Evolutionary conservation across 164 flowering plant genomes (phyloP), one percentile per base, ranked within the genome.

Genomic region (Saururus chinensis): DNA sequence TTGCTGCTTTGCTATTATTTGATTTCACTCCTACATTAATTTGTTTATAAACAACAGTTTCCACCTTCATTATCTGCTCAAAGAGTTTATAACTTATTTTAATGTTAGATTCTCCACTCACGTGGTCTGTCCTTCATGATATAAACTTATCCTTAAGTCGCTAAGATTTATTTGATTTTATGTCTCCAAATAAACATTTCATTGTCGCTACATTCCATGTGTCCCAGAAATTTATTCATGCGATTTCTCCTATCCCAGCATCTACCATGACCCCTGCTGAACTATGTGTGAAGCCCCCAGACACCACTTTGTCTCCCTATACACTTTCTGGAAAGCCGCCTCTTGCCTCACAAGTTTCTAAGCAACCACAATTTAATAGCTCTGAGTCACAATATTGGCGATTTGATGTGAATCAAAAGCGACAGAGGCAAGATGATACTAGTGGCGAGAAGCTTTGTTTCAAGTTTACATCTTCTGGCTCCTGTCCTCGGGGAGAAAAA

Each of bases 171-270:
- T 20, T 1, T 35, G 20, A 17, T 55, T 22, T 56, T 55, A 23
- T 49, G 19, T 24, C 17, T 0, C 4, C 17, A 45, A 45, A 45
- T 1, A n/a, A 16, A n/a, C 64, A 48, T 61, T 65, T 61, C 30
- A 25, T 67, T 57, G 61, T 51, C 63, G 51, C 63, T 57, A 53
- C 20, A 63, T 63, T 51, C 53, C 59, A 53, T 74, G 64, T 61
- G 75, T 73, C 67, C 60, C 89, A 93, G 99, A 93, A 93, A 82
- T 93, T 93, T 79, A 76, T 93, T 71, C 97, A 93, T 84, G 97
- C 97, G 60, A 74, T 90, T 76, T 88, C 99, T 77, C 99, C 97
- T 53, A 85, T 85, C 71, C 97, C 99, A 60, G 89, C 95, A 59
- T 81, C 89, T 72, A 71, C 69, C 19, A 88, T 93, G 99, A 71